Base-by-base conservation (phyloP, 164 flowering plant species). In the Houttuynia cordata region DNA sequence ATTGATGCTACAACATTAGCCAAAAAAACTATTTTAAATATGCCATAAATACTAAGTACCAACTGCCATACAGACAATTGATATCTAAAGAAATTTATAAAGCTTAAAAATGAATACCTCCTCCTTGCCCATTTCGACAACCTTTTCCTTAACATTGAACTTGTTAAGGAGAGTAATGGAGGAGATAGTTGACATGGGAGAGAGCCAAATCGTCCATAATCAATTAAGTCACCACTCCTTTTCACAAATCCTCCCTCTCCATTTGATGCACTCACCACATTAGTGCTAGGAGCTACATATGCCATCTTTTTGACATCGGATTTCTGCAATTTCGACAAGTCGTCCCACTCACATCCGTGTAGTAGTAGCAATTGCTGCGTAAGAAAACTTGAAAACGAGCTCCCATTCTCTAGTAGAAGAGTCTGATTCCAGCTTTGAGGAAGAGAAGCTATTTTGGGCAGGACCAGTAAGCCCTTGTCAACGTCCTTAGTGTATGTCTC, bases 131-230 rank as follows among this genome's bases (percentile, higher is more conserved):
- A 71, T 13, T 23, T 56, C 30, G 24, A 73, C 71, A 20, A 58
- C 67, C 34, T 59, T 72, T 59, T 70, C 79, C 56, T 39, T 62
- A n/a, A 81, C 66, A 40, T 67, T 58, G 21, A 70, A 65, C 62
- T 59, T 65, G 53, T 69, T 74, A 0, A 76, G 66, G 10, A 79
- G 54, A 49, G 79, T 30, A 21, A 77, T 62, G 53, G 65, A 53
- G 0, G 80, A 72, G 7, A 72, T 67, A 21, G 75, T 69, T 0
- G 83, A 81, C 78, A 80, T 68, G 4, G 83, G 83, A 18, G 37
- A 63, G 23, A 82, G 5, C 71, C 24, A 80, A 56, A 59, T 78
- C 70, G 73, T 83, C 84, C 75, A 63, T 72, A 8, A 79, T 69
- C 74, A 73, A 76, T 56, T 80, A 83, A 0, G 79, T 72, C 23